Conservation (phyloP, 345 rosid species). For the Arabis hirsuta region DNA sequence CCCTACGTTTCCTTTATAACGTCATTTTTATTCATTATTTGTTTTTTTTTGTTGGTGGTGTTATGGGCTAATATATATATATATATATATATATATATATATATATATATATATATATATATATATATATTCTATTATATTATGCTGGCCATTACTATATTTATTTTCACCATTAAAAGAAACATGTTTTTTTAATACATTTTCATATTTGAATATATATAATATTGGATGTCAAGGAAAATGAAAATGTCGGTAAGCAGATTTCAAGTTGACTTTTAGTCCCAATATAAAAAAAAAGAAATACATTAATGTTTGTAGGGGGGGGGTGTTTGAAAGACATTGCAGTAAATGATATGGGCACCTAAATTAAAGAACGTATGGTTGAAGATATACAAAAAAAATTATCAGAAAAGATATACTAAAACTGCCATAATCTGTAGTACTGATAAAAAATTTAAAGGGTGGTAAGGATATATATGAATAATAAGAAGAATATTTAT, state of each 20-base stretch:
- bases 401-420: not conserved
- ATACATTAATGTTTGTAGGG: too few relatives aligned
- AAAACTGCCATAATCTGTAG: too few relatives aligned
- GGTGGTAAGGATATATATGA: too few relatives aligned
- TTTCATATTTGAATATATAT: not conserved
- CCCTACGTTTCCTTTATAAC: conserved; percentile 22
- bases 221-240: not conserved
- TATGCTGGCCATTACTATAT: not conserved
- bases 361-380: not conserved
- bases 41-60: not conserved
- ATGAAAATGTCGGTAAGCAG: conserved; percentile 22
- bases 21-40: conserved; percentile 1
- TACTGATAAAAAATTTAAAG: too few relatives aligned
- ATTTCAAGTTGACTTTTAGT: conserved; percentile 38
- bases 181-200: not conserved
- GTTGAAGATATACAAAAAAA: not conserved
- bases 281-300: conserved; percentile 1
- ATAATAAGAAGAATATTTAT: too few relatives aligned
- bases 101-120: not conserved
- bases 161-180: too few relatives aligned
- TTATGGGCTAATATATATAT: conserved; percentile 16
- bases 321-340: conserved; percentile 10
- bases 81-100: not conserved
- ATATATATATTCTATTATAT: not conserved
- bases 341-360: not conserved